Evolutionary conservation across 306 rosid species (phyloP), one percentile per base, ranked within the genome.

Genomic region (Prunus mira): DNA sequence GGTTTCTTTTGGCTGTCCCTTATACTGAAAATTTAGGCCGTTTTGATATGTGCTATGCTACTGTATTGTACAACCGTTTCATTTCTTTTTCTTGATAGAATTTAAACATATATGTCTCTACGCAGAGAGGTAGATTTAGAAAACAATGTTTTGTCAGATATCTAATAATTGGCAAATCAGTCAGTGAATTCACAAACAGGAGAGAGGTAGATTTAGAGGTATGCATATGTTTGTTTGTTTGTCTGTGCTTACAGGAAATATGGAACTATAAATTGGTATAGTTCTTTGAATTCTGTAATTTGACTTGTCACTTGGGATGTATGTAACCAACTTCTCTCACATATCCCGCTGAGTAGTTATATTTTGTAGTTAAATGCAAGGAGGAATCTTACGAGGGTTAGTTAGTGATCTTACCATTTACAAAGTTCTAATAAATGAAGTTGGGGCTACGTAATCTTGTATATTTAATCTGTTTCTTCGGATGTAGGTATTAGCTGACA

Each of bases 401-500:
- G 20, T 30, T 68, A 24, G 56, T 68, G 68, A 57, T 49, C 24
- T 2, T 67, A 58, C 9, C 32, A 9, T 15, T 73, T 65, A 56
- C 67, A 55, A 43, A 12, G 51, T 45, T 61, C 17, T 46, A 47
- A 12, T 67, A 67, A 46, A 28, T 24, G 28, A 67, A 51, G 84
- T 64, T 63, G 28, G 54, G 71, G 50, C 77, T 75, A 25, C 62
- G 0, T 38, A 38, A 25, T 67, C 72, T 60, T 73, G 56, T 55
- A 58, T 73, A 52, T 49, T 63, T 67, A 68, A 38, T 12, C 20
- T 79, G 70, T 74, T 84, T 85, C 67, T 79, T 73, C 58, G 85
- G 72, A 58, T 88, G 84, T 85, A 95, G 99, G 96, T 92, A 71
- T 86, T 95, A 80, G 97, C 99, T 75, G 99, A 95, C 87, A 84